Evolutionary conservation across 495 filamentous ascomycete genomes (phyloP).

Genomic region (Lentithecium fluviatile): DNA sequence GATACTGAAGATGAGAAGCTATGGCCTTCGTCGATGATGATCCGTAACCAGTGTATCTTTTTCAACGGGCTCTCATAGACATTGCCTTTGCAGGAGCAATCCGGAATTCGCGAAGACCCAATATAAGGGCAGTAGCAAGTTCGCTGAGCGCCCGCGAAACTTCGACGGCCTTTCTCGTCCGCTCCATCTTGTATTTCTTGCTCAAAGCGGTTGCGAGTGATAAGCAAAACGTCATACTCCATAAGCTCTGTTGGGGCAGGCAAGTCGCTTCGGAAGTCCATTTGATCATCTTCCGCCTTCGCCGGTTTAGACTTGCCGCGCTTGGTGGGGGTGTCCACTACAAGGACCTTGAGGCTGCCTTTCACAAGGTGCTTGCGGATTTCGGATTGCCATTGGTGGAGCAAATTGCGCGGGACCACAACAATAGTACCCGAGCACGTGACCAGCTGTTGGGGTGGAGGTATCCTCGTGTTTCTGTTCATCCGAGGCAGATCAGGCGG

Average conservation of each 20-base stretch:
- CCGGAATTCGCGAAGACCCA: conserved; percentile 43
- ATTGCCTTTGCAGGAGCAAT: conserved; percentile 46
- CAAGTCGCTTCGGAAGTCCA: conserved; percentile 48
- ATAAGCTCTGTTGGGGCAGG: conserved; percentile 61
- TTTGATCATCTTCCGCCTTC: background rate
- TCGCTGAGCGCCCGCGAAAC: conserved; percentile 25
- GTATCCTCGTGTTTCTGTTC: conserved; percentile 41
- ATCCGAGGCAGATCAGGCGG: conserved; percentile 45
- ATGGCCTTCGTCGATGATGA: conserved; percentile 92
- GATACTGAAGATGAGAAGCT: conserved; percentile 62
- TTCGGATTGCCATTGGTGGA: conserved; percentile 68
- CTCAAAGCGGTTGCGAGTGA: conserved; percentile 73
- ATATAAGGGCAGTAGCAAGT: conserved; percentile 48
- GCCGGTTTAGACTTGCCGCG: background rate
- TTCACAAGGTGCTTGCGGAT: conserved; percentile 65
- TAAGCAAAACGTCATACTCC: conserved; percentile 74
- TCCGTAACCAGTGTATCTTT: conserved; percentile 74
- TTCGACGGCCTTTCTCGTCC: conserved; percentile 42
- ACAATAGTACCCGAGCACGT: conserved; percentile 69
- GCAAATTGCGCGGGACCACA: conserved; percentile 66
- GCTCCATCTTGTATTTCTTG: conserved; percentile 49
- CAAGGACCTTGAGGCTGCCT: conserved; percentile 60
- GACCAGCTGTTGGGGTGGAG: conserved; percentile 53
- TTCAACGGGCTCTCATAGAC: conserved; percentile 63
- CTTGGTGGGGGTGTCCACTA: conserved; percentile 45